These are phyloP conservation scores for Neonectria hederae DNA, from an alignment of 2,329 filamentous ascomycete genomes.

Conservation along the genomic window DNA sequence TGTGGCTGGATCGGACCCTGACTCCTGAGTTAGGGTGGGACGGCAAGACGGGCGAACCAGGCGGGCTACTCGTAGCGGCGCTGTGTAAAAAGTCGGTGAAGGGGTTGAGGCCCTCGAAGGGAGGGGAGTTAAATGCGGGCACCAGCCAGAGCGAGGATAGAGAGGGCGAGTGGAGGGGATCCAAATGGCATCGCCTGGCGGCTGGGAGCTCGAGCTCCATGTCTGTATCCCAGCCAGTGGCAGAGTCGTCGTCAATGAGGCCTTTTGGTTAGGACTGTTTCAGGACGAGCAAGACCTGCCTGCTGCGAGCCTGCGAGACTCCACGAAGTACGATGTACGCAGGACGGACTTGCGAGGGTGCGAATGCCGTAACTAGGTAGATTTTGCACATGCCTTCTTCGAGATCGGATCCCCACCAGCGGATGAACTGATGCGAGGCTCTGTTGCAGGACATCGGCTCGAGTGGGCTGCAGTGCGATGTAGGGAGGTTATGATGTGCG, in stretches of 20 bases:
- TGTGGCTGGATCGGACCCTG: constrained; percentile 40
- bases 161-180: constrained; percentile 33
- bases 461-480: constrained; percentile 1
- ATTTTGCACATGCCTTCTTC: not conserved
- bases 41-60: constrained; percentile 33
- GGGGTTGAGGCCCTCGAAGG: constrained; percentile 31
- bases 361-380: not conserved
- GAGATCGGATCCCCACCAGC: constrained; percentile 11
- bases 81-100: constrained; percentile 47
- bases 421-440: constrained; percentile 15
- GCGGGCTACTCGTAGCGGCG: constrained; percentile 38
- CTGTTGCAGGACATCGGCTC: constrained; percentile 7
- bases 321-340: not conserved
- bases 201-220: constrained; percentile 18
- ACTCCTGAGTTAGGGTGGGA: constrained; percentile 40
- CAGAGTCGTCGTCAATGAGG: constrained; percentile 18
- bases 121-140: constrained; percentile 36
- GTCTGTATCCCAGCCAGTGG: constrained; percentile 16
- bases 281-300: constrained; percentile 13
- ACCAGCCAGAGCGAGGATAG: constrained; percentile 32
- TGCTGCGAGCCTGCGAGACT: not conserved
- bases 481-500: constrained; percentile 16
- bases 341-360: not conserved
- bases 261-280: constrained; percentile 28
- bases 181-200: constrained; percentile 22